Base-by-base conservation (phyloP, 768 basidiomycete genomes). In the Pleurotus pulmonarius region DNA sequence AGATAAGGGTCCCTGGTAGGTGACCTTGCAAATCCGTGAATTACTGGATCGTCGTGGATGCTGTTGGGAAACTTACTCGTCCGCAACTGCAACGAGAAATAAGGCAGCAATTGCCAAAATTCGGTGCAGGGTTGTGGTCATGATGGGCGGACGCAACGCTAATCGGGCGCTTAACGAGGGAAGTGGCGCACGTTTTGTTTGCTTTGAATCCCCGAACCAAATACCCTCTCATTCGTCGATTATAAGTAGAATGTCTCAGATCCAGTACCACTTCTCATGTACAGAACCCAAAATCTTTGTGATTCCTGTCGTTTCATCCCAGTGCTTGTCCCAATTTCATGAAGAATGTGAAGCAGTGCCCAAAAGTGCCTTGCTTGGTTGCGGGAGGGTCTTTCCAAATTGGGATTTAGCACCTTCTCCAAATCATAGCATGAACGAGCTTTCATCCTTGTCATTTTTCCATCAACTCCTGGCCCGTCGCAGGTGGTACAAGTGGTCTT, bases 1-100 rank as follows among this genome's bases (percentile, higher is more conserved):
- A 95, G 81, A 64, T 92, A 92, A 0, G 94, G 94, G 68, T 96
- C 90, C 5, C 9, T 34, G 11, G 29, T 34, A 34, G 29, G 11
- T 34, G 29, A 34, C 29, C 29, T 34, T 9, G 29, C 29, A 11
- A 9, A 34, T 34, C 2, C 3, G 29, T 34, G 9, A 34, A 8
- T 34, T 34, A 34, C 29, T 9, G 29, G 29, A 34, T 34, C 29
- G 7, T 34, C 29, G 29, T 11, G 29, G 29, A 34, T 44, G 41
- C 3, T 4, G 15, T 15, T 44, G 41, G 8, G 15, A 0, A 15
- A 15, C 41, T 44, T 13, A 44, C 41, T 44, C 41, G 41, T 44
- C n/a, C 20, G n/a, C n/a, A 15, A 13, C 41, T 16, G n/a, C 41
- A 22, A 18, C 41, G 20, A 44, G 29, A 22, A 16, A 44, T 16